Evolutionary conservation across 805 yeast species (phyloP), one percentile per base, ranked within the genome.

Genomic region (Teunomyces stri): DNA sequence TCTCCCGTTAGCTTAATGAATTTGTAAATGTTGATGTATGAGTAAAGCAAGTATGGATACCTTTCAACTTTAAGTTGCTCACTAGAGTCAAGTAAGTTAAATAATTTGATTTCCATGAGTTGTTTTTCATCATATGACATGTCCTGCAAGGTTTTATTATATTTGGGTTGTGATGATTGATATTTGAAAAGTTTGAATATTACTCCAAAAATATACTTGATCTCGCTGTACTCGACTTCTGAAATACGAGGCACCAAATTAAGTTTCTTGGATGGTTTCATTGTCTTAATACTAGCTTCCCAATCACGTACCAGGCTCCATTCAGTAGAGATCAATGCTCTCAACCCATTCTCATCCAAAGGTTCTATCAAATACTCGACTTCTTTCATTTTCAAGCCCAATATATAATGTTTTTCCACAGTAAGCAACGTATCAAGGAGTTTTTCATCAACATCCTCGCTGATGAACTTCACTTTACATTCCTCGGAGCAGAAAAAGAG

Each of bases 401-500:
- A 31, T 1, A 51, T 39, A 42, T 58, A 69, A 22, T 65, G 46
- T 42, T 60, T 57, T 55, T 79, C 73, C 22, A 69, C 60, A 33
- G 58, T 46, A 28, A 81, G 72, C 39, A 80, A 51, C 29, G 59
- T 48, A 4, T 51, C 31, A 11, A 70, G 54, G 29, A 75, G 61
- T n/a, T 75, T 44, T 0, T 65, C 64, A 10, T 72, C 63, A 1
- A 46, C 46, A 46, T 79, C 82, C 21, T 58, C 58, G 1, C 36
- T 44, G 6, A 43, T 28, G 67, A 80, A 83, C 3, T 35, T 25
- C 0, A 59, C 52, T 13, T 59, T 46, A 53, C 89, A 84, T 4
- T 54, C 51, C 5, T 70, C 75, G 0, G 79, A 61, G 54, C 87
- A 83, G 52, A 83, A 82, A 70, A 79, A 79, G 27, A 80, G 53